Evolutionary conservation across 768 basidiomycete genomes (phyloP).

Genomic region (Leccinum rimulosum): DNA sequence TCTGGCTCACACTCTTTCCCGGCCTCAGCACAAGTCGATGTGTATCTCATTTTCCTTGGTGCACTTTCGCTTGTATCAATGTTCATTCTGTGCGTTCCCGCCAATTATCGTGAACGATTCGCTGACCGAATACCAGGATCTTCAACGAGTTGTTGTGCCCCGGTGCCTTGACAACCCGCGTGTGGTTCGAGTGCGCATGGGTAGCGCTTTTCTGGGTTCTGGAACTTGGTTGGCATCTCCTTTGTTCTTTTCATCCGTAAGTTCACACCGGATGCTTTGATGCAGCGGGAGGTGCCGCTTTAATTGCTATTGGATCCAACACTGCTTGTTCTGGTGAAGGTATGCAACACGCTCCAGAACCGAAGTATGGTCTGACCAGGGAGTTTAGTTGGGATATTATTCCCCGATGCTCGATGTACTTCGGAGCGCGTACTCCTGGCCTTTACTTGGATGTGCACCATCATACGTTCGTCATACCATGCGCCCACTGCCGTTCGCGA

Average conservation of each 20-base stretch:
- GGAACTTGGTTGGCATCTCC: conserved; percentile 50
- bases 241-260: neutral
- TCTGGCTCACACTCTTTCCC: conserved; percentile 11
- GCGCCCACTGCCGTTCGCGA: neutral
- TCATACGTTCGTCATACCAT: conserved; percentile 36
- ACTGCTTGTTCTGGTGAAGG: conserved; percentile 35
- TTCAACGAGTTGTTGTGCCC: conserved; percentile 57
- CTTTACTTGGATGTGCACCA: conserved; percentile 55
- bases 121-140: conserved; percentile 35
- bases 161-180: conserved; percentile 51
- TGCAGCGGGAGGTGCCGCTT: conserved; percentile 51
- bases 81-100: conserved; percentile 52
- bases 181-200: conserved; percentile 75
- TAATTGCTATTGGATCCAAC: conserved; percentile 39
- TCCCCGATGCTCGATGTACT: conserved; percentile 34
- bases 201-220: conserved; percentile 53
- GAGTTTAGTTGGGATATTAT: neutral
- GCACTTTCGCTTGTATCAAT: conserved; percentile 55
- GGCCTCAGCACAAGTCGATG: conserved; percentile 47
- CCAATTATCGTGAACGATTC: neutral
- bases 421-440: conserved; percentile 56
- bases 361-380: conserved; percentile 1
- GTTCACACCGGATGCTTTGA: conserved; percentile 4
- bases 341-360: conserved; percentile 14
- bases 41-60: conserved; percentile 59